phyloP scores from a whole-genome alignment of 2,329 filamentous ascomycete species.

The Xylaria polymorpha region DNA sequence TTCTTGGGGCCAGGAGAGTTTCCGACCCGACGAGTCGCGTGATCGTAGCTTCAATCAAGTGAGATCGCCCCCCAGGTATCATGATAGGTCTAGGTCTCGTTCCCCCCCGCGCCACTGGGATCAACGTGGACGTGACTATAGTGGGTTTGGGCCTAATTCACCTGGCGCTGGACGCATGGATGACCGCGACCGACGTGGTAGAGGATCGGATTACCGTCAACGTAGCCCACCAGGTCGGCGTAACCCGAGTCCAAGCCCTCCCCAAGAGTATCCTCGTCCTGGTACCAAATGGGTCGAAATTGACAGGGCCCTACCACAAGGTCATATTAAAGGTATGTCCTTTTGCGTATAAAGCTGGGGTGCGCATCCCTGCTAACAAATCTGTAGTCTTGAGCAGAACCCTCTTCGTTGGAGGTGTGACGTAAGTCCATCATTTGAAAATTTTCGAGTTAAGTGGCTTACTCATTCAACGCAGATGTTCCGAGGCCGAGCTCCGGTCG shows the following conservation, averaged over 20 bases:
- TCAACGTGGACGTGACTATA: slow-evolving; percentile 72
- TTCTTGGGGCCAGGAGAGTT: slow-evolving; percentile 53
- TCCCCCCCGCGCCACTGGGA: slow-evolving; percentile 82
- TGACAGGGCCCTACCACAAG: slow-evolving; percentile 78
- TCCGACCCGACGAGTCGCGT: slow-evolving; percentile 60
- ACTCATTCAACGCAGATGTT: slow-evolving; percentile 63
- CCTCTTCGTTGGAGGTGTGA: slow-evolving; percentile 95
- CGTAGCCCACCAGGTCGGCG: slow-evolving; percentile 81
- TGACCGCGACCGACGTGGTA: slow-evolving; percentile 65
- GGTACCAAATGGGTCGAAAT: slow-evolving; percentile 79
- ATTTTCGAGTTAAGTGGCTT: slow-evolving; percentile 40
- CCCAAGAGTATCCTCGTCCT: slow-evolving; percentile 53
- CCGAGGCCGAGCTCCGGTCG: slow-evolving; percentile 82
- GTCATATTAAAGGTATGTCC: slow-evolving; percentile 77
- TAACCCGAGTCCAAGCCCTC: slow-evolving; percentile 71
- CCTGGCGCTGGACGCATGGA: slow-evolving; percentile 70
- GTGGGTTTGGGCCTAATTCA: slow-evolving; percentile 77
- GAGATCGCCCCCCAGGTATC: slow-evolving; percentile 71
- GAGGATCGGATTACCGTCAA: slow-evolving; percentile 81
- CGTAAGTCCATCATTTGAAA: slow-evolving; percentile 65
- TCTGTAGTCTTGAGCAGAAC: slow-evolving; percentile 84
- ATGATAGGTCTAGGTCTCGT: slow-evolving; percentile 78
- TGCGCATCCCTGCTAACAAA: slow-evolving; percentile 31
- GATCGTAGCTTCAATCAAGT: slow-evolving; percentile 68
- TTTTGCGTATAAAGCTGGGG: background rate